Evolutionary conservation across 768 basidiomycete species (phyloP).

Genomic region (Leucogyrophana mollusca): DNA sequence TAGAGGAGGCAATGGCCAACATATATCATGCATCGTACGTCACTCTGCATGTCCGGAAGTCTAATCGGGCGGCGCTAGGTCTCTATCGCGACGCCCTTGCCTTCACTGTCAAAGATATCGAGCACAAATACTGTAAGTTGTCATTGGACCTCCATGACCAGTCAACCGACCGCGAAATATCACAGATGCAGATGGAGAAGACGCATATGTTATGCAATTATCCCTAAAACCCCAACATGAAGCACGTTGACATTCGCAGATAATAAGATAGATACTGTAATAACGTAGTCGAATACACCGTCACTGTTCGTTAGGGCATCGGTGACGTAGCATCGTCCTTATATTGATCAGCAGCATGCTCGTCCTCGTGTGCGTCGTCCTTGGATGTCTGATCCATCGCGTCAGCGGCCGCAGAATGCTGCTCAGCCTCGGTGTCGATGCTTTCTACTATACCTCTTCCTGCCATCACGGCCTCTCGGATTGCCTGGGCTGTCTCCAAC

Average conservation of each 20-base stretch:
- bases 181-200: constrained; percentile 91
- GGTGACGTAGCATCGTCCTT: too few species aligned
- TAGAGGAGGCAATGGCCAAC: constrained; percentile 89
- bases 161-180: too few species aligned
- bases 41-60: constrained; percentile 89
- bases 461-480: constrained; percentile 54
- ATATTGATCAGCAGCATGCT: too few species aligned
- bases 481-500: constrained; percentile 56
- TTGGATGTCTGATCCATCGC: constrained; percentile 7
- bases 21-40: constrained; percentile 85
- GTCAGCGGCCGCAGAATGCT: constrained; percentile 6
- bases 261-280: too few species aligned
- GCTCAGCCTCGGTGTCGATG: constrained; percentile 4
- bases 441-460: constrained; percentile 19
- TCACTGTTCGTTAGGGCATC: too few species aligned
- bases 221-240: constrained; percentile 41
- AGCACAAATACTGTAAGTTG: constrained; percentile 91
- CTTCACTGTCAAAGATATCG: constrained; percentile 82
- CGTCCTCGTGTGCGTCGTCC: too few species aligned
- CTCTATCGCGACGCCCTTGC: constrained; percentile 89
- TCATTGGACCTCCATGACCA: too few species aligned
- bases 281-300: too few species aligned
- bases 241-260: too few species aligned
- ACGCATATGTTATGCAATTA: constrained; percentile 89
- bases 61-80: constrained; percentile 89